Conservation (phyloP, 768 basidiomycete genomes). For the Cyclocybe cylindracea region DNA sequence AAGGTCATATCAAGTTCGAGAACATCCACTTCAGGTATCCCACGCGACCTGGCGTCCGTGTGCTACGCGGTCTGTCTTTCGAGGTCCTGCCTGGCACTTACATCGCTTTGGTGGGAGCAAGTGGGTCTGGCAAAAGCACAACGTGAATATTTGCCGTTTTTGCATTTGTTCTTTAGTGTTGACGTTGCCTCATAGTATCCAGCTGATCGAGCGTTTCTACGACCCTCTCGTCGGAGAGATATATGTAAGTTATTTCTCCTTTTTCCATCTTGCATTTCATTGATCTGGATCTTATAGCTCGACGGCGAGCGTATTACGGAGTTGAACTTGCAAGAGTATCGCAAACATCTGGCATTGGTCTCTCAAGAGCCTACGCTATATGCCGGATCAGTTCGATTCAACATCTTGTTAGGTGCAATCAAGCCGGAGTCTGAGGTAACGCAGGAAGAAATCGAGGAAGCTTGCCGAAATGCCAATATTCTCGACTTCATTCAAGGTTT, state of each 20-base stretch:
- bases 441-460: slow-evolving; percentile 80
- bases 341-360: slow-evolving; percentile 84
- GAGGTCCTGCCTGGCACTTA: slow-evolving; percentile 76
- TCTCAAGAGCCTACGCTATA: slow-evolving; percentile 91
- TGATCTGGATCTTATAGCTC: slow-evolving; percentile 37
- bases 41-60: slow-evolving; percentile 76
- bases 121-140: slow-evolving; percentile 79
- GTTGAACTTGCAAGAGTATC: slow-evolving; percentile 81
- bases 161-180: not conserved
- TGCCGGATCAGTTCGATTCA: slow-evolving; percentile 85
- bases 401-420: slow-evolving; percentile 80
- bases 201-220: slow-evolving; percentile 81
- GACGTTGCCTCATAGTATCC: slow-evolving; percentile 48
- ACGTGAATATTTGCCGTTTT: slow-evolving; percentile 42
- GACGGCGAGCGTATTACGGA: slow-evolving; percentile 74
- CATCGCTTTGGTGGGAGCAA: slow-evolving; percentile 78
- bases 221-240: slow-evolving; percentile 72
- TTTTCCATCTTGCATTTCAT: not conserved
- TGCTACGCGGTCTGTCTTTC: slow-evolving; percentile 72
- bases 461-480: slow-evolving; percentile 84
- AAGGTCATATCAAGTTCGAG: slow-evolving; percentile 72
- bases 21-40: slow-evolving; percentile 88
- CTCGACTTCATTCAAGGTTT: slow-evolving; percentile 83
- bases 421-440: slow-evolving; percentile 78
- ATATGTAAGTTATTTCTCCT: slow-evolving; percentile 40